Base-by-base conservation (phyloP, 108 stramenopile genomes). In the Asterionellopsis glacialis region DNA sequence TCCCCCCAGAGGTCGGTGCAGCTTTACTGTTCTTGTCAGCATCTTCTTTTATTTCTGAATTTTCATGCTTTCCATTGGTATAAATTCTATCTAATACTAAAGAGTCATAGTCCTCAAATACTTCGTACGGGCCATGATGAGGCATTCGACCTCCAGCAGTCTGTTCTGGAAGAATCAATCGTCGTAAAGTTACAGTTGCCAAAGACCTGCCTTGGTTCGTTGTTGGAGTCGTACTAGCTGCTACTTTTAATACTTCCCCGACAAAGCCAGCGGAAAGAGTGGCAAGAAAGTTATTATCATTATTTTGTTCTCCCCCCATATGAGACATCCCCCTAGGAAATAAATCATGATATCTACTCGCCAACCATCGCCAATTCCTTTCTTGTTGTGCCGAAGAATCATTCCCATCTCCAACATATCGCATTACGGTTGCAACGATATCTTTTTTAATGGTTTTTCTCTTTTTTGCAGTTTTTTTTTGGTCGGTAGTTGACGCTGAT, bases 321-420 rank as follows among this genome's bases (percentile, higher is more conserved):
- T 33, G 33, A 2, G 33, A 2, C 33, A 2, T 7, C 33, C 7
- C 33, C 5, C 33, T 2, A 2, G 5, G 5, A 33, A 33, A 5
- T 7, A 33, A 33, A 4, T 62, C 51, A 60, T 63, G 52, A 40
- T 61, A 69, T 48, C 33, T 41, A 27, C 27, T 56, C 7, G 69
- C 65, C 44, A 75, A 47, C 88, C 84, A 90, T 45, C 78, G 64
- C 75, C 77, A 84, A 51, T 90, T 90, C 50, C 60, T 42, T 54
- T 80, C 67, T 65, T 90, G 88, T 45, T 86, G 82, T 16, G 23
- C 45, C 16, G 45, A 38, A 22, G 73, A 60, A 69, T 90, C 88
- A 52, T 75, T 74, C 9, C 71, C 79, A 62, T 90, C 81, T 13
- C 88, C 88, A 6, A 82, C 14, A 63, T 74, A 80, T 14, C 48